phyloP scores from a whole-genome alignment of 225 moss, liverwort and hornwort species.

The Asterella californica region DNA sequence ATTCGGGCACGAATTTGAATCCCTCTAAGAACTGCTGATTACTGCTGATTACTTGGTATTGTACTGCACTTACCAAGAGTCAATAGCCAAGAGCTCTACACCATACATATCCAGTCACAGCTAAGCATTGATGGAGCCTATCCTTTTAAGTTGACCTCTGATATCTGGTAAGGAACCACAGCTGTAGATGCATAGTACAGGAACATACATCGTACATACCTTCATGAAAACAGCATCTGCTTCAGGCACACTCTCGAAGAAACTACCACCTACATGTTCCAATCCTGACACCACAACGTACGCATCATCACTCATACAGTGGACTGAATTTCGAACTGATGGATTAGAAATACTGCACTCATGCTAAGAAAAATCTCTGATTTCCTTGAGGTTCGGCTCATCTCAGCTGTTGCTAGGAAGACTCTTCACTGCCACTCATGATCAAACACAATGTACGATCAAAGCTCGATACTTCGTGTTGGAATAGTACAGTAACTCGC shows the following conservation, averaged over 20 bases:
- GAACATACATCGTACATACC: neutral
- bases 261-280: constrained; percentile 5
- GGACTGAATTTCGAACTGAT: neutral
- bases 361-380: neutral
- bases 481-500: too few relatives aligned
- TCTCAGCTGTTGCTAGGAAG: neutral
- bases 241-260: neutral
- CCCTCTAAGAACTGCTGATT: neutral
- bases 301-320: neutral
- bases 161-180: too few relatives aligned
- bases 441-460: neutral
- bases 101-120: too few relatives aligned
- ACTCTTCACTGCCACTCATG: neutral
- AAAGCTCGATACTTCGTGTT: neutral
- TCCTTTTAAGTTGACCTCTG: too few relatives aligned
- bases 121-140: too few relatives aligned
- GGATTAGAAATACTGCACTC: neutral
- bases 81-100: too few relatives aligned
- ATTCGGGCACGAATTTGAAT: neutral
- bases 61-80: too few relatives aligned
- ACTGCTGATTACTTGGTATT: too few relatives aligned
- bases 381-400: neutral
- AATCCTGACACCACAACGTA: too few relatives aligned
- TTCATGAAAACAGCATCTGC: constrained; percentile 11
- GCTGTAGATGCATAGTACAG: too few relatives aligned